Conservation (phyloP, 148 eudicot genomes). For the Camellia granthamiana region DNA sequence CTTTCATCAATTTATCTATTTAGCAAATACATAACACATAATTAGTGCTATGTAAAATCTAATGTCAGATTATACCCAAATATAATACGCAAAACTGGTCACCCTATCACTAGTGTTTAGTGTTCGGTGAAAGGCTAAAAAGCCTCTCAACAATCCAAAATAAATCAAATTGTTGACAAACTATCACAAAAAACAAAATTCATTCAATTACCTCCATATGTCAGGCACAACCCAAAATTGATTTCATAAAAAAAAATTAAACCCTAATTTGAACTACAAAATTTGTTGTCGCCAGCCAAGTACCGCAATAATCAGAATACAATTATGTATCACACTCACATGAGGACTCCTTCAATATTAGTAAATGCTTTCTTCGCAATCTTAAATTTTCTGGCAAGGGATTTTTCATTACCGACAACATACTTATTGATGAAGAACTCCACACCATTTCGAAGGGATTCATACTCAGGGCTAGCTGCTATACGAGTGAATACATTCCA, state of each 20-base stretch:
- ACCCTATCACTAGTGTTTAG: too few relatives aligned
- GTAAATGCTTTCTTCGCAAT: constrained; percentile 82
- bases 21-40: too few relatives aligned
- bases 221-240: neutral
- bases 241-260: neutral
- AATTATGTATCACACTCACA: constrained; percentile 29
- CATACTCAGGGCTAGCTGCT: constrained; percentile 68
- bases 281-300: neutral
- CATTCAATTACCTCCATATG: neutral
- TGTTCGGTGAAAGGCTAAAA: too few relatives aligned
- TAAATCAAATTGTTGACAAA: too few relatives aligned
- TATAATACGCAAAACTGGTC: too few relatives aligned
- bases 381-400: constrained; percentile 46
- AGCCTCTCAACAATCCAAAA: too few relatives aligned
- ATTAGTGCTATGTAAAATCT: too few relatives aligned
- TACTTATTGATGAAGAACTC: constrained; percentile 64
- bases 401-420: constrained; percentile 41
- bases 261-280: neutral
- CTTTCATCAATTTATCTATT: too few relatives aligned
- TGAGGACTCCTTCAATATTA: constrained; percentile 57
- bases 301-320: too few relatives aligned
- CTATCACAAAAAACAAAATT: too few relatives aligned
- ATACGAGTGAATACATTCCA: constrained; percentile 84
- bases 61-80: too few relatives aligned
- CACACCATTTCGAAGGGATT: constrained; percentile 63